Evolutionary conservation across 257 asterid genomes (phyloP), one percentile per base, ranked within the genome.

Genomic region (Fraxinus americana): DNA sequence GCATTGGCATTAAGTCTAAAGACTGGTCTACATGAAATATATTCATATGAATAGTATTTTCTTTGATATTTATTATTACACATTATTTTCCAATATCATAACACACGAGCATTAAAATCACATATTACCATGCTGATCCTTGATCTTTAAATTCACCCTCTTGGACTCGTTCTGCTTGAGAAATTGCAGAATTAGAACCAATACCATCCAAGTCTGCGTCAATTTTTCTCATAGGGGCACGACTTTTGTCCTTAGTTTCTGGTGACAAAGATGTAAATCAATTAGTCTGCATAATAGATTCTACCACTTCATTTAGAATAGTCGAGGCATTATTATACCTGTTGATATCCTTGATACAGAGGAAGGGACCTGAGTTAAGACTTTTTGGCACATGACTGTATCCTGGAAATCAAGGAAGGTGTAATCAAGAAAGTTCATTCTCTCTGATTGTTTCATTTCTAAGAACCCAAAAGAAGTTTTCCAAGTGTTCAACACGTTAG

Each of bases 341-440:
- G 84, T 79, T 36, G 78, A 73, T 75, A 17, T 86, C 71, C 54
- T 77, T 77, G 83, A 85, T 41, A 61, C 72, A 21, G 76, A 32
- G 67, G 84, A 80, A 52, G 77, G 80, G 76, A 43, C 48, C 48
- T 9, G 66, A 25, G 54, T 80, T 41, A 95, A 74, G 75, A 82
- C 66, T 80, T 93, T 95, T 76, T 93, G 94, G 91, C 99, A 95
- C 89, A 91, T 70, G 39, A 80, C 65, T 4, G 98, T 90, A 59
- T 92, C 98, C 84, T 85, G 97, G 89, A 95, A 93, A 86, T 89
- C 87, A 25, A 95, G 92, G 78, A 95, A 91, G 73, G 90, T 87
- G 77, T 73, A 85, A 43, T 75, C 87, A 25, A 84, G 86, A 79
- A 91, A 88, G 70, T 85, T 82, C 69, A 87, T 67, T 79, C 93